Evolutionary conservation across 495 filamentous ascomycete genomes (phyloP).

Genomic region (Penicillium egyptiacum): DNA sequence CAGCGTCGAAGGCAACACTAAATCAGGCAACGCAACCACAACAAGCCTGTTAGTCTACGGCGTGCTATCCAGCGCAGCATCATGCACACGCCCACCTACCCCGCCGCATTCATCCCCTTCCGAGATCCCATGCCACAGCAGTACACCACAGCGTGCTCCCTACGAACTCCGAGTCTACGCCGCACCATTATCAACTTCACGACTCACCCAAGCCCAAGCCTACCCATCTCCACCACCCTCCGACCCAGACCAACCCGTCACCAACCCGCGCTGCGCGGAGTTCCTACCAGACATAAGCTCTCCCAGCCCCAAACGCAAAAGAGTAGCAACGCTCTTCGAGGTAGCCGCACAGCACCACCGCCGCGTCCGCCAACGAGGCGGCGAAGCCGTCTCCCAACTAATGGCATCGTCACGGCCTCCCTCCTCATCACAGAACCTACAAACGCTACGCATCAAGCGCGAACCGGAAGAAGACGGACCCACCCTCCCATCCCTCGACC

Average conservation of each 20-base stretch:
- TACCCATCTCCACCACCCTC: conserved; percentile 36
- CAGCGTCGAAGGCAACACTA: conserved; percentile 28
- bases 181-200: conserved; percentile 36
- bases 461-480: conserved; percentile 40
- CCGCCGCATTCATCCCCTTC: conserved; percentile 49
- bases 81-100: conserved; percentile 42
- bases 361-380: conserved; percentile 54
- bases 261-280: conserved; percentile 31
- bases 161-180: conserved; percentile 45
- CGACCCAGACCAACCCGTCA: conserved; percentile 9
- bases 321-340: conserved; percentile 57
- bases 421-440: conserved; percentile 39
- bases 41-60: conserved; percentile 60
- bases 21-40: conserved; percentile 26
- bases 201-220: conserved; percentile 36
- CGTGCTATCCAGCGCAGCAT: conserved; percentile 33
- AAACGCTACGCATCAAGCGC: conserved; percentile 38
- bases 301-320: conserved; percentile 54
- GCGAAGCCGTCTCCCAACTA: conserved; percentile 54
- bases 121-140: conserved; percentile 20
- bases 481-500: conserved; percentile 35
- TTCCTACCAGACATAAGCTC: conserved; percentile 46
- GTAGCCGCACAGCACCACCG: conserved; percentile 57
- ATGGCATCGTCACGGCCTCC: conserved; percentile 47
- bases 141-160: conserved; percentile 15